Percentiles rank a stretch among this genome's conserved stretches.
These are phyloP conservation scores for Aspergillus sergii DNA, from an alignment of 2,329 filamentous ascomycete genomes.

Conservation along the genomic window DNA sequence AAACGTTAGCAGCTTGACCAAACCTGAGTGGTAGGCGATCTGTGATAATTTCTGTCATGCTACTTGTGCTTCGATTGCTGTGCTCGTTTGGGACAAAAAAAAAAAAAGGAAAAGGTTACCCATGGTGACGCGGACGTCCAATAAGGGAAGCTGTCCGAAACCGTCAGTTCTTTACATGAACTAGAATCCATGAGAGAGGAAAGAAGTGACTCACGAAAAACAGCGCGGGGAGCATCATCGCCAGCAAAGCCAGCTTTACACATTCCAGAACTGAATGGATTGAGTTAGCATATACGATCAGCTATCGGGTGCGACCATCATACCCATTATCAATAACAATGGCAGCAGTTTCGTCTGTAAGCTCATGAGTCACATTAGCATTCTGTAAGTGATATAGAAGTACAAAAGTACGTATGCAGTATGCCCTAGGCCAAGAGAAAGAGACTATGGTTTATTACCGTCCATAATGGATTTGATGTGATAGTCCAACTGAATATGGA, in stretches of 20 bases:
- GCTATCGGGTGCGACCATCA: not conserved
- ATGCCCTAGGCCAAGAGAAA: not conserved
- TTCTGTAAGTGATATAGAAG: not conserved
- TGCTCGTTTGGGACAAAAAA: not conserved
- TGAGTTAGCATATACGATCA: slow-evolving; percentile 15
- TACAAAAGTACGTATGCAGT: not conserved
- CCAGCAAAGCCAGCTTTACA: slow-evolving; percentile 99
- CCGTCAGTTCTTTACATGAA: not conserved
- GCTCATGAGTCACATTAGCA: not conserved
- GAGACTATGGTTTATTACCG: not conserved
- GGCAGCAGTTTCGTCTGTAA: not conserved
- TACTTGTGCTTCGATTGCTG: not conserved
- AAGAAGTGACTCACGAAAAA: slow-evolving; percentile 87
- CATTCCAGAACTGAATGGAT: slow-evolving; percentile 86
- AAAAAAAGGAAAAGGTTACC: slow-evolving; percentile 60
- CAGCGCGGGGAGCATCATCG: slow-evolving; percentile 99
- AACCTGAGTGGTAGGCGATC: too few species aligned
- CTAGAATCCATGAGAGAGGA: slow-evolving; percentile 27
- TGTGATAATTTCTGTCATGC: not conserved
- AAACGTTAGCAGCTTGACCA: not conserved
- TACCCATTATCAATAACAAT: slow-evolving; percentile 6
- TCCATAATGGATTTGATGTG: not conserved
- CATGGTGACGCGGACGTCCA: slow-evolving; percentile 99
- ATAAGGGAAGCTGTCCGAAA: slow-evolving; percentile 84
- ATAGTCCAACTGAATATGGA: not conserved